A percentile compares a stretch with the other conserved stretches of the same genome.
phyloP scores from a whole-genome alignment of 2,329 filamentous ascomycete genomes.

The Epichloe festucae region DNA sequence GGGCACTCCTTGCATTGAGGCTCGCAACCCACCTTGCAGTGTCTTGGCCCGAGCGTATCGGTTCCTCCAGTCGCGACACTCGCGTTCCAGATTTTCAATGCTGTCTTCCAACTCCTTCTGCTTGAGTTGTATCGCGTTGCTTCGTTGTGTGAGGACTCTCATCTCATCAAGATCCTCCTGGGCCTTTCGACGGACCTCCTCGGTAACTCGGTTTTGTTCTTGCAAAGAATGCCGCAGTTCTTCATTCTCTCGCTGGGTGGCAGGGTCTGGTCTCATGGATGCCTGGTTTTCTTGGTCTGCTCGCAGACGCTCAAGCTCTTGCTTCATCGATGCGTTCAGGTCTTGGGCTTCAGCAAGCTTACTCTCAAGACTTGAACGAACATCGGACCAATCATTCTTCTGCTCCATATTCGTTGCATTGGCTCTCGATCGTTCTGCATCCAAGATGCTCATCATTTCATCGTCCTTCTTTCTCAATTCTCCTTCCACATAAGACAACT shows the following conservation, averaged over 20 bases:
- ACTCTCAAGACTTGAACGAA: conserved; percentile 54
- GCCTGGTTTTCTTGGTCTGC: conserved; percentile 29
- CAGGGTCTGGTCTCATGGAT: conserved; percentile 29
- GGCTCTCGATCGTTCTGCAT: conserved; percentile 42
- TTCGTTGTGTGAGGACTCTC: conserved; percentile 71
- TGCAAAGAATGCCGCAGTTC: conserved; percentile 50
- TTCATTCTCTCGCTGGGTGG: conserved; percentile 56
- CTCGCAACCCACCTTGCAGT: conserved; percentile 68
- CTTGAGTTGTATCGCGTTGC: conserved; percentile 63
- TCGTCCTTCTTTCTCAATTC: conserved; percentile 58
- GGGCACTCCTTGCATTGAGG: conserved; percentile 65
- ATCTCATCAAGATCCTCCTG: conserved; percentile 79
- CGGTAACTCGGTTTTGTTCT: conserved; percentile 70
- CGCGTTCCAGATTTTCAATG: conserved; percentile 63
- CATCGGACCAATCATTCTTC: conserved; percentile 57
- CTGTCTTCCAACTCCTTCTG: conserved; percentile 67
- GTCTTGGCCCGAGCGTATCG: conserved; percentile 82
- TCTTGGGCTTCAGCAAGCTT: conserved; percentile 63
- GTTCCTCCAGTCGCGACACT: conserved; percentile 81
- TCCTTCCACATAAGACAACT: conserved; percentile 58
- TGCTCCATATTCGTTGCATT: conserved; percentile 40
- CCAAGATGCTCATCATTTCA: conserved; percentile 47
- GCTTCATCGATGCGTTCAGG: conserved; percentile 66
- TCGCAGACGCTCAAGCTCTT: conserved; percentile 63
- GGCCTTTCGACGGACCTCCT: conserved; percentile 76